phyloP scores from a whole-genome alignment of 1,284 basidiomycete species.

The Phellinidium pouzarii region DNA sequence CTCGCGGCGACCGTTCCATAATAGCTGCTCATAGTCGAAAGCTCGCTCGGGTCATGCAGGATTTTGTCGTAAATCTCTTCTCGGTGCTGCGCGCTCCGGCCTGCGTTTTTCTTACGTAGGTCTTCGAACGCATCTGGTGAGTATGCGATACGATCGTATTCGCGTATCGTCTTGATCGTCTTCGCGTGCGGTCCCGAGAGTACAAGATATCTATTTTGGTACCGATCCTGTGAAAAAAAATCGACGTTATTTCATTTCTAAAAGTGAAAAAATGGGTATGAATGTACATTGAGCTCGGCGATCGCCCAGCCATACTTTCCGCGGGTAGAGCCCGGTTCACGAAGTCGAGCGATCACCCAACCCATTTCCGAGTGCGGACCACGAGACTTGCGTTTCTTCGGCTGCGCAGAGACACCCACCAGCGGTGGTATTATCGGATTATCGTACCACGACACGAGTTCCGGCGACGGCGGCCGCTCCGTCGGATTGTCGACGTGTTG shows the following conservation, averaged over 20 bases:
- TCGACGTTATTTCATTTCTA: background rate
- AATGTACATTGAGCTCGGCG: conserved; percentile 9
- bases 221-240: conserved; percentile 6
- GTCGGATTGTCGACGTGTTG: background rate
- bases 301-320: conserved; percentile 9
- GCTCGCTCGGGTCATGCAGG: background rate
- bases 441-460: conserved; percentile 2
- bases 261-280: background rate
- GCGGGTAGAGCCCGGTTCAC: conserved; percentile 5
- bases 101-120: background rate
- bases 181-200: conserved; percentile 8
- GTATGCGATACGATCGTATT: conserved; percentile 11
- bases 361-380: conserved; percentile 11
- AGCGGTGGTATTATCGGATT: background rate
- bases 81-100: background rate
- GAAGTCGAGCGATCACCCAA: conserved; percentile 11
- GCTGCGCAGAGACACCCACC: background rate
- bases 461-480: background rate
- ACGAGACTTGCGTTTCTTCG: background rate
- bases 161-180: conserved; percentile 9
- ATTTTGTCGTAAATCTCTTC: conserved; percentile 3
- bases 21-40: background rate
- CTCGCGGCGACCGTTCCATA: background rate
- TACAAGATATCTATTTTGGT: conserved; percentile 1
- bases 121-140: conserved; percentile 2